Evolutionary conservation across 352 stramenopile species (phyloP), one percentile per base, ranked within the genome.

Genomic region (Pythium scleroteichum): DNA sequence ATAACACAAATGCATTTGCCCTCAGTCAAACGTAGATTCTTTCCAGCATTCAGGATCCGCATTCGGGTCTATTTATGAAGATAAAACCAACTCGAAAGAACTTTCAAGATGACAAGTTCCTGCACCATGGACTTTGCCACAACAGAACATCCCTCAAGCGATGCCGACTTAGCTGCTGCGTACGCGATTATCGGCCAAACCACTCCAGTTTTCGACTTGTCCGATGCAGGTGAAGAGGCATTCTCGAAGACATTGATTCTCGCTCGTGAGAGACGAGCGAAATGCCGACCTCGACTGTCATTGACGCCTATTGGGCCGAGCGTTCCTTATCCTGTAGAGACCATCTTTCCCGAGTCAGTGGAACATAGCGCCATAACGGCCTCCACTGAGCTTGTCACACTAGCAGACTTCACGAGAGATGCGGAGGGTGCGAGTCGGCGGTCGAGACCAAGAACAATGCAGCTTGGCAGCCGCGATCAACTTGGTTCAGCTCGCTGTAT

Each of bases 171-270:
- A 26, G 39, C 49, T 19, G 53, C 53, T 38, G 53, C 61, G 24
- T 63, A 45, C 29, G 53, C 47, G 12, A 41, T 68, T 14, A 68
- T 68, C n/a, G 53, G 58, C 33, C 48, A 53, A 32, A 48, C 53
- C 10, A 22, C 13, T 38, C 62, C 62, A 7, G 40, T 59, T 27
- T 69, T 69, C 32, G 62, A 69, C 32, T 53, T 69, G 12, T 47
- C 55, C 1, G 54, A 64, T 42, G 49, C 54, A 4, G 48, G 48
- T 16, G 38, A 17, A 8, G 59, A 54, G 6, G 38, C 13, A 20
- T 8, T 44, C 14, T 44, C 38, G 13, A 44, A 20, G 17, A 44
- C 38, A 4, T 8, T 44, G 14, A 20, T 7, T 5, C 14, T 44
- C 38, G 14, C 17, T 20, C 13, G 13, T n/a, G 38, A 44, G 7